A percentile compares a stretch with the other conserved stretches of the same genome.
Conservation (phyloP, 2,329 filamentous ascomycete species). For the Neonectria hederae region DNA sequence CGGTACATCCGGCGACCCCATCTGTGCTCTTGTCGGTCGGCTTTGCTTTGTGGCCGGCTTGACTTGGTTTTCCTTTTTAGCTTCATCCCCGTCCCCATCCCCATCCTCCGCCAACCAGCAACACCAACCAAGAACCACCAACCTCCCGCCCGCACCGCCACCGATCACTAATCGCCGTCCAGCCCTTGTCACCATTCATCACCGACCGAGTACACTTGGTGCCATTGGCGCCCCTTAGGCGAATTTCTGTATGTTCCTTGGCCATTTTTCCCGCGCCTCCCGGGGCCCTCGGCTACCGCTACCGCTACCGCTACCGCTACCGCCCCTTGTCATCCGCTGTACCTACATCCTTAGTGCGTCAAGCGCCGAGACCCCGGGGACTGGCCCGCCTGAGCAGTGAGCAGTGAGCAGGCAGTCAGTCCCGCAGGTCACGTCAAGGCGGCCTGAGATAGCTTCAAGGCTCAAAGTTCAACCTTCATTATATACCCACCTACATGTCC, state of each 20-base stretch:
- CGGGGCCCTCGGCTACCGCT: slow-evolving; percentile 5
- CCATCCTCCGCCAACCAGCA: slow-evolving; percentile 5
- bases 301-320: no score
- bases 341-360: slow-evolving; percentile 1
- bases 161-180: slow-evolving; percentile 30
- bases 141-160: slow-evolving; percentile 23
- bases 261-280: slow-evolving; percentile 5
- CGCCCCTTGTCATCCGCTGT: slow-evolving; percentile 10
- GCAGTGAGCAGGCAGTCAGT: no score
- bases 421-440: slow-evolving; percentile 11
- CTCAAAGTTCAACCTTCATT: not conserved
- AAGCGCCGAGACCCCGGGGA: not conserved
- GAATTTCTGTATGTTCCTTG: slow-evolving; percentile 1
- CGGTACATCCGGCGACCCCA: not conserved
- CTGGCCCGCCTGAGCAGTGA: slow-evolving; percentile 2
- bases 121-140: slow-evolving; percentile 19
- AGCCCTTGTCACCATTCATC: slow-evolving; percentile 4
- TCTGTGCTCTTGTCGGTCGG: slow-evolving; percentile 2
- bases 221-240: slow-evolving; percentile 13
- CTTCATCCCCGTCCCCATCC: no score
- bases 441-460: slow-evolving; percentile 19
- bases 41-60: not conserved
- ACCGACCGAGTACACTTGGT: not conserved
- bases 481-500: not conserved
- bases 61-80: slow-evolving; percentile 3